Evolutionary conservation across 176 grass and related monocot genomes (phyloP).

Genomic region (Ensete ventricosum): DNA sequence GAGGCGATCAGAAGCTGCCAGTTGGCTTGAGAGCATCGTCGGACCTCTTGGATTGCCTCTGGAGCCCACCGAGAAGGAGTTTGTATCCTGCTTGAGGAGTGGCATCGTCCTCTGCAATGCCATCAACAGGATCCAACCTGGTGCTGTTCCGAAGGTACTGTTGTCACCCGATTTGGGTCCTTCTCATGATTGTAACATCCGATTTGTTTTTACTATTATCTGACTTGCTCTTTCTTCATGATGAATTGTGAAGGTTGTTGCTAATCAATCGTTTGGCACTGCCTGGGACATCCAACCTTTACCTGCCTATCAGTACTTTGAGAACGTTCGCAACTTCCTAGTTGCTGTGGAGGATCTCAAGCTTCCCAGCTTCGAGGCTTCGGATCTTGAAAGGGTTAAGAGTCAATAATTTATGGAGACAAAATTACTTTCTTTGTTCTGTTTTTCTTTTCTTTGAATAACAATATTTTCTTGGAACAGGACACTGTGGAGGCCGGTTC

Average conservation of each 20-base stretch:
- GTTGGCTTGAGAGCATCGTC: conserved; percentile 57
- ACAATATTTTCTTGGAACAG: conserved; percentile 33
- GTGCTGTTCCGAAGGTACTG: conserved; percentile 50
- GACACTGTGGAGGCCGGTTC: conserved; percentile 55
- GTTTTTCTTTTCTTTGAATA: not conserved
- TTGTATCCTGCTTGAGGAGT: conserved; percentile 54
- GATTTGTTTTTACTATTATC: not conserved
- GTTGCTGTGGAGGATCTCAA: conserved; percentile 64
- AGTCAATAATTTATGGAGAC: not conserved
- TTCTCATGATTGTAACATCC: not conserved
- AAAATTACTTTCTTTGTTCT: not conserved
- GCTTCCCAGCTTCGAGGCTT: conserved; percentile 67
- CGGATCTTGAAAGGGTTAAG: conserved; percentile 73
- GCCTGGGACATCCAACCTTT: conserved; percentile 53
- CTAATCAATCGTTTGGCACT: conserved; percentile 23
- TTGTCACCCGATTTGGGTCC: not conserved
- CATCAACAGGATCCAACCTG: conserved; percentile 73
- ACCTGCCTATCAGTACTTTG: conserved; percentile 81
- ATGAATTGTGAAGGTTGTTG: conserved; percentile 24
- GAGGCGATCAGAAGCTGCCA: conserved; percentile 59
- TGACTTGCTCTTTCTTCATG: not conserved
- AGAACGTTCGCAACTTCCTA: conserved; percentile 91
- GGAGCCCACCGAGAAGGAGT: conserved; percentile 57
- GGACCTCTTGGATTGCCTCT: conserved; percentile 42
- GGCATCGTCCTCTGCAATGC: conserved; percentile 77